phyloP scores from a whole-genome alignment of 2,329 filamentous ascomycete species.

The Fusarium sp. region DNA sequence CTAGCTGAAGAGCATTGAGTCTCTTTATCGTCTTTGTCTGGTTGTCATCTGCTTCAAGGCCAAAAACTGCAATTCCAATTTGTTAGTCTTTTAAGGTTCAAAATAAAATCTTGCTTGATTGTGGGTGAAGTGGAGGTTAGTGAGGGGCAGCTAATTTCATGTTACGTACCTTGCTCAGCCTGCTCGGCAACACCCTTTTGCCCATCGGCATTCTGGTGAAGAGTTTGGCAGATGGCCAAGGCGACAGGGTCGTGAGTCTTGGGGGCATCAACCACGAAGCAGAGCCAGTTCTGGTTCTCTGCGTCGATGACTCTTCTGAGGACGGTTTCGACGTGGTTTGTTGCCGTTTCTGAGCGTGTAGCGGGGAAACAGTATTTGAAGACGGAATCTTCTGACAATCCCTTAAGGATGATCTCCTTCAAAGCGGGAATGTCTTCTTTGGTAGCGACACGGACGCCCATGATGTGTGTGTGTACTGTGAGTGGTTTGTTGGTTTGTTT shows the following conservation, averaged over 20 bases:
- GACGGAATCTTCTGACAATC: constrained; percentile 25
- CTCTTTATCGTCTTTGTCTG: constrained; percentile 30
- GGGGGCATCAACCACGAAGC: constrained; percentile 28
- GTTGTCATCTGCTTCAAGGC: constrained; percentile 1
- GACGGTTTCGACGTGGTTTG: constrained; percentile 22
- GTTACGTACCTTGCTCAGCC: constrained; percentile 22
- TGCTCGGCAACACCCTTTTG: constrained; percentile 24
- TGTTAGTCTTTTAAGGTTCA: neutral
- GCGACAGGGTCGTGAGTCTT: constrained; percentile 33
- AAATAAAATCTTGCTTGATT: neutral
- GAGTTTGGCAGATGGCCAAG: constrained; percentile 22
- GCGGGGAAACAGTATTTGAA: constrained; percentile 33
- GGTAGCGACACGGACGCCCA: constrained; percentile 34
- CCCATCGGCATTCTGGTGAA: constrained; percentile 23
- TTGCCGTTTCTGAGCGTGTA: constrained; percentile 10
- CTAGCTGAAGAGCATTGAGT: constrained; percentile 26
- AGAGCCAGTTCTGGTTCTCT: constrained; percentile 27
- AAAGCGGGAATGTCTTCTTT: constrained; percentile 27
- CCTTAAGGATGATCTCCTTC: constrained; percentile 35
- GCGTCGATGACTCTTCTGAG: constrained; percentile 20
- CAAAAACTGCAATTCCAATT: constrained; percentile 13
- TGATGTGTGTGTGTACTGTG: neutral
- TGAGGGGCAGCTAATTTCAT: neutral
- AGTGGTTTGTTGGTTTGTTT: neutral
- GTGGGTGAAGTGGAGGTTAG: constrained; percentile 2